phyloP scores from a whole-genome alignment of 2,329 filamentous ascomycete species.

The Xylariales sp. region DNA sequence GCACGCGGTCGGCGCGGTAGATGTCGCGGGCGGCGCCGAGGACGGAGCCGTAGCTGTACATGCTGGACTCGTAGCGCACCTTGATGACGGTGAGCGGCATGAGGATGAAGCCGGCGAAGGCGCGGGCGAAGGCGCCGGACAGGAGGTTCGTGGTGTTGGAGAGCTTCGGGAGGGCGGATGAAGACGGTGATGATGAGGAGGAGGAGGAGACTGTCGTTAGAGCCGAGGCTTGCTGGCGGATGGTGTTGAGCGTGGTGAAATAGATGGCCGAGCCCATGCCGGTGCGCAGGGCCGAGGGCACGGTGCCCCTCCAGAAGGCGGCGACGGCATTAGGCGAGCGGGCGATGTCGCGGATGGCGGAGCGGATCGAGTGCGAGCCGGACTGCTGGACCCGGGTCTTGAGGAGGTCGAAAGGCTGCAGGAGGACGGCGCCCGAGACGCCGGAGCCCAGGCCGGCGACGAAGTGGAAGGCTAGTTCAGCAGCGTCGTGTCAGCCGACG shows the following conservation, averaged over 20 bases:
- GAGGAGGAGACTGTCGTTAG: constrained; percentile 36
- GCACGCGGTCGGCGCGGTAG: constrained; percentile 74
- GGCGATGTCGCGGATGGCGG: constrained; percentile 77
- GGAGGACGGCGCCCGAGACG: constrained; percentile 85
- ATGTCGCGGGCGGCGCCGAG: constrained; percentile 80
- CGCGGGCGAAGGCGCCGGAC: constrained; percentile 85
- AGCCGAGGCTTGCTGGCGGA: constrained; percentile 74
- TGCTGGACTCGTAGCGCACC: constrained; percentile 90
- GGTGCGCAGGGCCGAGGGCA: constrained; percentile 92
- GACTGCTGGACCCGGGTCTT: constrained; percentile 97
- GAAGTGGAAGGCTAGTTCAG: constrained; percentile 79
- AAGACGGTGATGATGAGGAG: constrained; percentile 51
- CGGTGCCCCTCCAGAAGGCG: constrained; percentile 89
- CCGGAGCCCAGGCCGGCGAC: constrained; percentile 88
- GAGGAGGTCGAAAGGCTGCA: constrained; percentile 94
- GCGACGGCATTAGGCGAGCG: constrained; percentile 71
- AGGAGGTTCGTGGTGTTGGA: constrained; percentile 86
- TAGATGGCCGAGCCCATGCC: constrained; percentile 94
- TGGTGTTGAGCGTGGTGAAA: constrained; percentile 86
- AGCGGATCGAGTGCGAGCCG: constrained; percentile 73
- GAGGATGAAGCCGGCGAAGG: constrained; percentile 87
- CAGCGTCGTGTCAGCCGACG: constrained; percentile 11
- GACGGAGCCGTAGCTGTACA: constrained; percentile 86
- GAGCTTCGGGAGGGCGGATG: constrained; percentile 82
- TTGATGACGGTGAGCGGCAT: constrained; percentile 98